Conservation (phyloP, 2,329 filamentous ascomycete genomes). For the Alternaria metachromatica region DNA sequence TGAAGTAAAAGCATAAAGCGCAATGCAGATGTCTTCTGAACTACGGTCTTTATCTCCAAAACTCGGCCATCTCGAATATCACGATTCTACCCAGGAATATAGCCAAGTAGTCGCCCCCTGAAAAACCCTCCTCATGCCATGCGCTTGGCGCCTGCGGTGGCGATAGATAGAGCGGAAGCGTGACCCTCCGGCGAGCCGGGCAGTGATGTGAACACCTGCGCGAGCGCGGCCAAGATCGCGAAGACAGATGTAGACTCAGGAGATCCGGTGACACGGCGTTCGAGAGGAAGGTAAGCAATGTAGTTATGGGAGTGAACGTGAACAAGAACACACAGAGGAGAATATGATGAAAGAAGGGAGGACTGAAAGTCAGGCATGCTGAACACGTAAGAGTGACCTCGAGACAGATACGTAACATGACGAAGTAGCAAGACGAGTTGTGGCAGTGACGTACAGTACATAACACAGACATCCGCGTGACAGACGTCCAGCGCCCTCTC, state of each 20-base stretch:
- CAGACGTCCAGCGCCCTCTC: not conserved
- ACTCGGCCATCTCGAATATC: not conserved
- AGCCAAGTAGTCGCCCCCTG: not conserved
- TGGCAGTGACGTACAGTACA: not conserved
- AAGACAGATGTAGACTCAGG: not conserved
- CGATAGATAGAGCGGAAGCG: not conserved
- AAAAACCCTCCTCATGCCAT: not conserved
- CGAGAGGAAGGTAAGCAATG: not conserved
- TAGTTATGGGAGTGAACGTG: not conserved
- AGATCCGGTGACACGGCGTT: not conserved
- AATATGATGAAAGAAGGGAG: rapidly evolving
- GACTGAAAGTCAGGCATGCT: not conserved
- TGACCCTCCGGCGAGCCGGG: not conserved
- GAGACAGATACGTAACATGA: not conserved
- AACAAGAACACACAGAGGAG: not conserved
- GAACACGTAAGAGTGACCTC: not conserved
- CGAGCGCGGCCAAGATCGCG: not conserved
- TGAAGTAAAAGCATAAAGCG: not conserved
- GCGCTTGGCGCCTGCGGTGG: not conserved
- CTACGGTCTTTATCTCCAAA: not conserved
- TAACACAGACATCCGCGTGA: not conserved
- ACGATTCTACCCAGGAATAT: not conserved
- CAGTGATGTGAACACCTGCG: not conserved
- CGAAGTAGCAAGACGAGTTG: not conserved
- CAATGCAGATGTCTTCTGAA: not conserved